Evolutionary conservation across 1,284 basidiomycete species (phyloP).

Genomic region (Pterulicium gracile): DNA sequence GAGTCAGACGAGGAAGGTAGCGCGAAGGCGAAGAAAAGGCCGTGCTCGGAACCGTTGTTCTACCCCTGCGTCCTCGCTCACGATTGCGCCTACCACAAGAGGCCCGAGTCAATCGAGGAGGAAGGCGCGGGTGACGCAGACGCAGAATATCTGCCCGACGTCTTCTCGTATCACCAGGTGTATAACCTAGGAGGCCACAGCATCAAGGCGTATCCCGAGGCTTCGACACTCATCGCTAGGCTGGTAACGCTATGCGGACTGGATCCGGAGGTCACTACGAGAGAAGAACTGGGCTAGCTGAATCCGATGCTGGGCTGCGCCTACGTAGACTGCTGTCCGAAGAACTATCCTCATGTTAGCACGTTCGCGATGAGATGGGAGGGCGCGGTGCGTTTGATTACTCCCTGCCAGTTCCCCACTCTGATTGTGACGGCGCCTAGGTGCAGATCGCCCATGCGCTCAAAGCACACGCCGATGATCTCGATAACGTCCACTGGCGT

Average conservation of each 20-base stretch:
- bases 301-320: not conserved
- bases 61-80: too few relatives aligned
- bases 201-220: too few relatives aligned
- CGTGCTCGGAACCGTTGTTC: not conserved
- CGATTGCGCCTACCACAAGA: too few relatives aligned
- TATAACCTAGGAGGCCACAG: too few relatives aligned
- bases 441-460: too few relatives aligned
- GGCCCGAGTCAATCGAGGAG: too few relatives aligned
- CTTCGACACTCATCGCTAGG: not conserved
- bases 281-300: not conserved
- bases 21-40: not conserved
- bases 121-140: too few relatives aligned
- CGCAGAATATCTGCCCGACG: not conserved
- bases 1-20: not conserved
- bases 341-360: not conserved
- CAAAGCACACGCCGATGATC: too few relatives aligned
- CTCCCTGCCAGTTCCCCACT: too few relatives aligned
- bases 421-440: too few relatives aligned
- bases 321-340: not conserved
- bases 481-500: too few relatives aligned
- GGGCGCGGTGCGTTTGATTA: not conserved
- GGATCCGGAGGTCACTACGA: not conserved
- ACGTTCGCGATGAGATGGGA: not conserved
- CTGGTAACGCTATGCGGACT: not conserved
- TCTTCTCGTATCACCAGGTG: too few relatives aligned